Base-by-base conservation (phyloP, 768 basidiomycete genomes). In the Russula sp. region DNA sequence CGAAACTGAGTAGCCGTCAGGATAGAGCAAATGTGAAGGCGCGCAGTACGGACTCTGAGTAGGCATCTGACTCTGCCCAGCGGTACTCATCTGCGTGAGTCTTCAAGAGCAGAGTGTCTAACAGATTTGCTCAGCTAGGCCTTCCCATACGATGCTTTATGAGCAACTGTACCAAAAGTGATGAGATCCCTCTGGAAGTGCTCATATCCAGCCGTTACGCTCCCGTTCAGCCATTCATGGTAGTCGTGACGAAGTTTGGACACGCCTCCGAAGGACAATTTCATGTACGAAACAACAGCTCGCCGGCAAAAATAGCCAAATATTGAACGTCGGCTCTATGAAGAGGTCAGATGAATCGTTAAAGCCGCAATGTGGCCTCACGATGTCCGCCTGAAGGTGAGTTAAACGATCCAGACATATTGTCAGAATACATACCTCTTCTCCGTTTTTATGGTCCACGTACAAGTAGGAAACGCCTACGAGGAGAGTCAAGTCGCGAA, bases 301-400 rank as follows among this genome's bases (percentile, higher is more conserved):
- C 92, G 81, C 53, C 91, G 87, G 68, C 83, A 85, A 71, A 92
- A 93, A 69, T 84, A 90, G 2, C 90, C 92, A 72, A 92, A 89
- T 24, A 90, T 75, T 2, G 92, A 93, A 22, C 89, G 85, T 30
- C 88, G 84, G 58, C 79, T 79, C 91, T 92, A 55, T 14, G 9
- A 30, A 18, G 1, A 24, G 44, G 28, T 42, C 32, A 44, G 54
- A 59, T 18, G 32, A 54, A 22, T 50, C 51, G 11, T 38, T 28
- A 14, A 32, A 63, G 40, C 16, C 30, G 16, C 50, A 46, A 24
- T 48, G 55, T 24, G 32, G 7, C 67, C 70, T 57, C 24, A 70
- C 69, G 49, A 67, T 70, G 14, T 63, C 52, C 48, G 61, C 30
- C 49, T 63, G 55, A 22, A 36, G 46, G 53, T 72, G 30, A 65